Evolutionary conservation across 192 early-diverging fungal genomes (phyloP).

Genomic region (Podila clonocystis): DNA sequence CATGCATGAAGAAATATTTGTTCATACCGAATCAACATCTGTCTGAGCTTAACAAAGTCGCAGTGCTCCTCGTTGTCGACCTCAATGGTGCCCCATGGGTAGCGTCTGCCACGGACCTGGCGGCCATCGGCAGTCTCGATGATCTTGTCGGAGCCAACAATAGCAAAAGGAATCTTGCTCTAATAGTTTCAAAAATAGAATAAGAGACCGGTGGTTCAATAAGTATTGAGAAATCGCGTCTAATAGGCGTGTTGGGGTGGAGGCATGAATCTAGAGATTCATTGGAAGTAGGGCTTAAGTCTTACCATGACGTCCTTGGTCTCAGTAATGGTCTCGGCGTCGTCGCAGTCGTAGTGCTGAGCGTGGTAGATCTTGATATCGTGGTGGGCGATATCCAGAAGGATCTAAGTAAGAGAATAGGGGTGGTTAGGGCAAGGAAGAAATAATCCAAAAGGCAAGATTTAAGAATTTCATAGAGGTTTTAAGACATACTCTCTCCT

Average conservation of each 20-base stretch:
- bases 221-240: not conserved
- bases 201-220: not conserved
- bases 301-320: constrained; percentile 83
- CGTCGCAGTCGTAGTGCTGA: constrained; percentile 84
- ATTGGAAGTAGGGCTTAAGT: not conserved
- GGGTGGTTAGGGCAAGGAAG: constrained; percentile 51
- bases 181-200: constrained; percentile 12
- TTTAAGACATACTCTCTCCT: constrained; percentile 66
- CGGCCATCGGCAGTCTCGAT: constrained; percentile 86
- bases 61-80: constrained; percentile 97
- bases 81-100: constrained; percentile 96
- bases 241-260: not conserved
- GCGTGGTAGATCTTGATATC: constrained; percentile 91
- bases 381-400: constrained; percentile 84
- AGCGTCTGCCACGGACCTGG: constrained; percentile 86
- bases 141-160: constrained; percentile 91
- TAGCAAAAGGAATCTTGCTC: constrained; percentile 95
- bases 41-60: constrained; percentile 95
- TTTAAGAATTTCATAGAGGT: not conserved
- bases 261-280: constrained; percentile 9
- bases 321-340: constrained; percentile 81
- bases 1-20: not conserved
- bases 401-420: constrained; percentile 56
- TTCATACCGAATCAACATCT: constrained; percentile 79
- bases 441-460: not conserved